A percentile compares a stretch with the other conserved stretches of the same genome.
These are phyloP conservation scores for Margaritispora aquatica DNA, from an alignment of 495 filamentous ascomycete species.

Conservation along the genomic window DNA sequence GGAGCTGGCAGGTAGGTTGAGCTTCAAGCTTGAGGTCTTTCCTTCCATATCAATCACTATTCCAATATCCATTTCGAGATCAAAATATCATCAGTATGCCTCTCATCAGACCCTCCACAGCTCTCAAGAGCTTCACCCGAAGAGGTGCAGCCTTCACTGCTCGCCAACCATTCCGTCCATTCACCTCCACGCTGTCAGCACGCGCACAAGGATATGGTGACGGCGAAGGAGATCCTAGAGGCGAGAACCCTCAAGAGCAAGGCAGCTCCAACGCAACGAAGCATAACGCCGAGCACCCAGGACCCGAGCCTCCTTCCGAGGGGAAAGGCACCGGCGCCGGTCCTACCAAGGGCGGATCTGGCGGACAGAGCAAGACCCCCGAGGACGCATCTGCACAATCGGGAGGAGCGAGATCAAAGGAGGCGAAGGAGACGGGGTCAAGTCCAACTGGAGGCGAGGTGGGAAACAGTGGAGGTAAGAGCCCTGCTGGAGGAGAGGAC, in stretches of 20 bases:
- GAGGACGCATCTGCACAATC: constrained; percentile 36
- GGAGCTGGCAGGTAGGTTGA: background rate
- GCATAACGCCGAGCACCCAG: constrained; percentile 29
- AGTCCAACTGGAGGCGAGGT: constrained; percentile 18
- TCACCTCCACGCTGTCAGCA: background rate
- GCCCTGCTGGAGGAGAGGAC: constrained; percentile 2
- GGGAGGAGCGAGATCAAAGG: constrained; percentile 39
- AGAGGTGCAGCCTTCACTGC: background rate
- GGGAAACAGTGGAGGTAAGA: constrained; percentile 30
- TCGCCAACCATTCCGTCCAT: background rate
- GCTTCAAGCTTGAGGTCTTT: too few relatives aligned
- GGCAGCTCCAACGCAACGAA: constrained; percentile 20
- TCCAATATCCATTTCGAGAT: background rate
- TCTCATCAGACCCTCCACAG: constrained; percentile 1
- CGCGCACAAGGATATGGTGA: constrained; percentile 27
- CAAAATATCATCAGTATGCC: background rate
- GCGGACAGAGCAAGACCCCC: constrained; percentile 29
- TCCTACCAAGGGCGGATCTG: constrained; percentile 21
- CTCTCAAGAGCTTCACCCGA: background rate
- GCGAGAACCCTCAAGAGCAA: constrained; percentile 28
- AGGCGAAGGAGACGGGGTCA: constrained; percentile 31
- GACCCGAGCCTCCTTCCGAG: constrained; percentile 26
- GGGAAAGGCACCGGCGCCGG: constrained; percentile 26
- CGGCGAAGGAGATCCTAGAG: constrained; percentile 28
- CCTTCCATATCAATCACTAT: background rate